phyloP scores from a whole-genome alignment of 1,284 basidiomycete genomes.

The Cutaneotrichosporon cavernicola region DNA sequence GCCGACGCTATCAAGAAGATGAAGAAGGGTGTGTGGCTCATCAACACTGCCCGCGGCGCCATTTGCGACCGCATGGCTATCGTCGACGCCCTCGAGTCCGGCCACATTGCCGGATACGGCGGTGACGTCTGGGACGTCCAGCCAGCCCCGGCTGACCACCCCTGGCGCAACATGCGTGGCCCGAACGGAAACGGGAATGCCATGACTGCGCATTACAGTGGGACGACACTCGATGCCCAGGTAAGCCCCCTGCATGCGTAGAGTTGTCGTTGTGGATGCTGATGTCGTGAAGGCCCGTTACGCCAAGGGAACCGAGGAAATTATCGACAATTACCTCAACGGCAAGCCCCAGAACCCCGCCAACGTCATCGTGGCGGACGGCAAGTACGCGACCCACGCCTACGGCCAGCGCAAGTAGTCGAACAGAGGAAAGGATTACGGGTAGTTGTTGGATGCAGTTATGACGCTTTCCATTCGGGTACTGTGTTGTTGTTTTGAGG shows the following conservation, averaged over 20 bases:
- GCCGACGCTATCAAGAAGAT: slow-evolving; percentile 80
- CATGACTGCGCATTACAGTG: slow-evolving; percentile 61
- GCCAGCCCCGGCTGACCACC: slow-evolving; percentile 79
- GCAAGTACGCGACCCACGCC: slow-evolving; percentile 41
- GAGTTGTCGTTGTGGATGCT: too few species aligned
- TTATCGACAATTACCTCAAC: slow-evolving; percentile 74
- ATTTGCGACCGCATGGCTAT: slow-evolving; percentile 84
- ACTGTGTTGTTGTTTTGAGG: too few species aligned
- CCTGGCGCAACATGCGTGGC: slow-evolving; percentile 81
- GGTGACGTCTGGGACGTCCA: slow-evolving; percentile 76
- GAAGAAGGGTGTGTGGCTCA: slow-evolving; percentile 85
- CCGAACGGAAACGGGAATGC: slow-evolving; percentile 75
- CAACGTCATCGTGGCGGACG: slow-evolving; percentile 75
- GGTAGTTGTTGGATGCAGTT: too few species aligned
- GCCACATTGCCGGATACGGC: slow-evolving; percentile 70
- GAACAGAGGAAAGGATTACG: too few species aligned
- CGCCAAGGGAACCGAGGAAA: slow-evolving; percentile 73
- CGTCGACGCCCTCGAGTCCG: slow-evolving; percentile 71
- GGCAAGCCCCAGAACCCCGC: slow-evolving; percentile 68
- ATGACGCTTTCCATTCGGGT: too few species aligned
- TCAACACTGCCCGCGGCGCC: slow-evolving; percentile 92
- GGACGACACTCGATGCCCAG: slow-evolving; percentile 90
- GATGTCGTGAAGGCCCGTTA: slow-evolving; percentile 59
- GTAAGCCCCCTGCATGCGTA: slow-evolving; percentile 32
- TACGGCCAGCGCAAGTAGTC: slow-evolving; percentile 29